A percentile compares a stretch with the other conserved stretches of the same genome.
phyloP scores from a whole-genome alignment of 805 yeast genomes.

The Metschnikowia matae region DNA sequence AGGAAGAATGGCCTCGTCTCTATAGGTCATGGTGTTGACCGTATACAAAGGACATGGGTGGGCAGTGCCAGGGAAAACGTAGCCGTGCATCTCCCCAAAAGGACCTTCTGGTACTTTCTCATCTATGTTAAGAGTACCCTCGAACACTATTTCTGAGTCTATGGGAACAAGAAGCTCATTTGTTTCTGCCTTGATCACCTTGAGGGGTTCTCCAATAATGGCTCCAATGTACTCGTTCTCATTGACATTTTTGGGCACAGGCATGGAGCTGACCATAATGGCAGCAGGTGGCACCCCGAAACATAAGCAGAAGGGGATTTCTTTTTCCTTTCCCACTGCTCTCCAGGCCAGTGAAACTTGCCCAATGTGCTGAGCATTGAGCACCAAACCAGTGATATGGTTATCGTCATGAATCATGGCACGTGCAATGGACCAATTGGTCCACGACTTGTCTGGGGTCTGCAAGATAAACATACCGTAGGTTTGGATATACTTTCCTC shows the following conservation, averaged over 20 bases:
- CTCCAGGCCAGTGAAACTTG: slow-evolving; percentile 22
- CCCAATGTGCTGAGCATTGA: slow-evolving; percentile 23
- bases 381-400: slow-evolving; percentile 23
- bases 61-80: slow-evolving; percentile 19
- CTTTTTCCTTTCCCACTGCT: slow-evolving; percentile 19
- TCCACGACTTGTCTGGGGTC: slow-evolving; percentile 25
- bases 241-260: slow-evolving; percentile 36
- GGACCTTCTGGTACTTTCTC: slow-evolving; percentile 21
- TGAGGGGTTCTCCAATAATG: slow-evolving; percentile 22
- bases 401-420: slow-evolving; percentile 21
- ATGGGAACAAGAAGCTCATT: slow-evolving; percentile 23
- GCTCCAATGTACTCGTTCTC: slow-evolving; percentile 24
- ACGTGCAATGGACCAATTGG: slow-evolving; percentile 28
- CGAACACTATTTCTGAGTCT: slow-evolving; percentile 22
- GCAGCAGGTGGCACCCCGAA: slow-evolving; percentile 30
- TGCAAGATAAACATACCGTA: slow-evolving; percentile 24
- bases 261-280: slow-evolving; percentile 18
- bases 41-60: slow-evolving; percentile 25
- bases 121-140: slow-evolving; percentile 20
- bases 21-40: slow-evolving; percentile 19
- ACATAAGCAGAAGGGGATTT: slow-evolving; percentile 21
- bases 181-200: slow-evolving; percentile 21
- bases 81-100: slow-evolving; percentile 31
- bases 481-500: slow-evolving; percentile 25
- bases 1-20: slow-evolving; percentile 23